Evolutionary conservation across 306 rosid genomes (phyloP).

Genomic region (Rosa chinensis): DNA sequence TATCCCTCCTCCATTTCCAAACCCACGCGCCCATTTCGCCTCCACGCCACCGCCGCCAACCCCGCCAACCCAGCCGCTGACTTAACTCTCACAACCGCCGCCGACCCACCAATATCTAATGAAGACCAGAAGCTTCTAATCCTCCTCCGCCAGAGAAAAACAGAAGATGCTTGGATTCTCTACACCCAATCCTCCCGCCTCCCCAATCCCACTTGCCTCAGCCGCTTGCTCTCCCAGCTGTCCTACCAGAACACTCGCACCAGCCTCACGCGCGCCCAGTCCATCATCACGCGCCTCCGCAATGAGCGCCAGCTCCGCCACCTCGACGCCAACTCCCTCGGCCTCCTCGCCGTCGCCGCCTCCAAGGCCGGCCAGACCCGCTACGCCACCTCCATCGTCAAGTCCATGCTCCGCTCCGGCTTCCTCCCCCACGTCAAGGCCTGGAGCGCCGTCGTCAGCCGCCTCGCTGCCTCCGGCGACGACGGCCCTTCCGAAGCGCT

Average conservation of each 20-base stretch:
- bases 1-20: slow-evolving; percentile 24
- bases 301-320: slow-evolving; percentile 83
- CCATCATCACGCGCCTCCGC: slow-evolving; percentile 94
- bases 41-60: slow-evolving; percentile 35
- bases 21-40: slow-evolving; percentile 22
- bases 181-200: slow-evolving; percentile 55
- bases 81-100: slow-evolving; percentile 31
- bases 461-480: slow-evolving; percentile 55
- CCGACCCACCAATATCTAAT: slow-evolving; percentile 17
- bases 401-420: slow-evolving; percentile 98
- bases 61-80: slow-evolving; percentile 37
- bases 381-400: slow-evolving; percentile 76
- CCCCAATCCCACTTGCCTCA: slow-evolving; percentile 79
- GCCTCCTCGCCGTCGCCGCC: slow-evolving; percentile 84
- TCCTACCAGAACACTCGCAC: slow-evolving; percentile 55
- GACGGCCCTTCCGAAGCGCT: slow-evolving; percentile 73
- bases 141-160: slow-evolving; percentile 74
- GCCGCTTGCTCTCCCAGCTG: slow-evolving; percentile 76
- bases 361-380: slow-evolving; percentile 65
- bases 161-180: slow-evolving; percentile 78
- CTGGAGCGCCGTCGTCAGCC: slow-evolving; percentile 88
- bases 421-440: slow-evolving; percentile 95
- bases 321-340: slow-evolving; percentile 85
- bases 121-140: slow-evolving; percentile 56
- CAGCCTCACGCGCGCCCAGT: slow-evolving; percentile 80